Conservation (phyloP, 1,139 yeast species). For the Candida albicans region DNA sequence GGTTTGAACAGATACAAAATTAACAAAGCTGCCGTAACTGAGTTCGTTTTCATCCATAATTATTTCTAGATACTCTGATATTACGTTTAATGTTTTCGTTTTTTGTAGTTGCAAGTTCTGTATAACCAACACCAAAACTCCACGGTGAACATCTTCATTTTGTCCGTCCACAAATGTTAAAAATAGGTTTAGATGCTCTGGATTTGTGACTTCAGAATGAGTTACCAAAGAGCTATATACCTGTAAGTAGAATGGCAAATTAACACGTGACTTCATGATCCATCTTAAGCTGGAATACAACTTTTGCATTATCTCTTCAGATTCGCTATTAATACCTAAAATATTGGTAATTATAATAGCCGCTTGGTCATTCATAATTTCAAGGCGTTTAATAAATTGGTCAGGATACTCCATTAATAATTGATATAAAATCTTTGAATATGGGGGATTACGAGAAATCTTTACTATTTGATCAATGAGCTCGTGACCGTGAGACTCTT, state of each 20-base stretch:
- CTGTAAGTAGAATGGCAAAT: constrained; percentile 14
- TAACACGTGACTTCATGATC: constrained; percentile 8
- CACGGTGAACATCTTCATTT: constrained; percentile 17
- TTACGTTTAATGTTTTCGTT: constrained; percentile 17
- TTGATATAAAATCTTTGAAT: constrained; percentile 17
- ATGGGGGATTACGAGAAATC: constrained; percentile 17
- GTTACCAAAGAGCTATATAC: constrained; percentile 13
- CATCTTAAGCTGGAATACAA: constrained; percentile 17
- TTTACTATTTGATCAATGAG: constrained; percentile 8
- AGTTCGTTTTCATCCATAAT: constrained; percentile 19
- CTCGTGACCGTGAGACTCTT: neutral
- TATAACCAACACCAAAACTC: constrained; percentile 26
- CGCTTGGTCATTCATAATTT: constrained; percentile 19
- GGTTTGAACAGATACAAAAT: constrained; percentile 22
- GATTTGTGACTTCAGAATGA: constrained; percentile 20
- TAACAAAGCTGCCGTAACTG: constrained; percentile 19
- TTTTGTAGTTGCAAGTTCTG: constrained; percentile 23
- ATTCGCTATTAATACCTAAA: neutral
- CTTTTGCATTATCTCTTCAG: constrained; percentile 10
- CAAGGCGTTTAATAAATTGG: constrained; percentile 20
- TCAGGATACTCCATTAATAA: constrained; percentile 21
- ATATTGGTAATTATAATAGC: constrained; percentile 10
- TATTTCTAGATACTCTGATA: constrained; percentile 28
- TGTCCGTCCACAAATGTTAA: constrained; percentile 22
- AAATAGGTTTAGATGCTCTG: constrained; percentile 27